Evolutionary conservation across 164 flowering plant genomes (phyloP).

Genomic region (Piper betle): DNA sequence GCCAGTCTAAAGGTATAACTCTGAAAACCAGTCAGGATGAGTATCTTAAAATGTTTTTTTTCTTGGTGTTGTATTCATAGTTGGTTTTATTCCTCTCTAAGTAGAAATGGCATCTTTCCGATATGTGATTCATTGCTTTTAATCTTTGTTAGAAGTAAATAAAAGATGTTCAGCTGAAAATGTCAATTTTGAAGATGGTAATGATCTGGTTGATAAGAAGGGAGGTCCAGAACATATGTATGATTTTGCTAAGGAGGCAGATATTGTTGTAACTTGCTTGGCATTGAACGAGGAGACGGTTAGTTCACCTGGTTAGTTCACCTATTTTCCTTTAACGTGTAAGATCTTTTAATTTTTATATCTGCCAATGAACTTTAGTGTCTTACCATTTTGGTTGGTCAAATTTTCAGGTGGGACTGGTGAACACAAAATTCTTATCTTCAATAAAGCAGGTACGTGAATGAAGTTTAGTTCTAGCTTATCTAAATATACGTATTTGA

Average conservation of each 20-base stretch:
- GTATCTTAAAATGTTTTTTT: not conserved
- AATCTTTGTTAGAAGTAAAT: conserved; percentile 8
- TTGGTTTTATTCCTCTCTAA: not conserved
- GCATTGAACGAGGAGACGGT: conserved; percentile 61
- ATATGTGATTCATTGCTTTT: not conserved
- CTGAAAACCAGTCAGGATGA: not conserved
- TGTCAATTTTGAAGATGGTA: conserved; percentile 13
- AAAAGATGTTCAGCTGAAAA: conserved; percentile 12
- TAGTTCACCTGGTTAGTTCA: no score
- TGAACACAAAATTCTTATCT: conserved; percentile 54
- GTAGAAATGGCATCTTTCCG: not conserved
- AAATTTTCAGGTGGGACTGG: conserved; percentile 57
- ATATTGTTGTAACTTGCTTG: conserved; percentile 74
- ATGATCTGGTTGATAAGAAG: conserved; percentile 63
- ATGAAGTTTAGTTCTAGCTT: not conserved
- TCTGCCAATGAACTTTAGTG: not conserved
- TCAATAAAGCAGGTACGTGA: conserved; percentile 78
- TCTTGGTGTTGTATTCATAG: not conserved
- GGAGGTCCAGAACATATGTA: conserved; percentile 55
- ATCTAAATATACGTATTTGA: not conserved
- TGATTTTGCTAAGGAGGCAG: conserved; percentile 64
- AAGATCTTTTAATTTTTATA: not conserved
- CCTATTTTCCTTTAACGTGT: conserved; percentile 3
- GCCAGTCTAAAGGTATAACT: conserved; percentile 32
- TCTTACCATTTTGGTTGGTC: conserved; percentile 1